Evolutionary conservation across 1,139 yeast species (phyloP), one percentile per base, ranked within the genome.

Genomic region (Suhomyces choctaworum): DNA sequence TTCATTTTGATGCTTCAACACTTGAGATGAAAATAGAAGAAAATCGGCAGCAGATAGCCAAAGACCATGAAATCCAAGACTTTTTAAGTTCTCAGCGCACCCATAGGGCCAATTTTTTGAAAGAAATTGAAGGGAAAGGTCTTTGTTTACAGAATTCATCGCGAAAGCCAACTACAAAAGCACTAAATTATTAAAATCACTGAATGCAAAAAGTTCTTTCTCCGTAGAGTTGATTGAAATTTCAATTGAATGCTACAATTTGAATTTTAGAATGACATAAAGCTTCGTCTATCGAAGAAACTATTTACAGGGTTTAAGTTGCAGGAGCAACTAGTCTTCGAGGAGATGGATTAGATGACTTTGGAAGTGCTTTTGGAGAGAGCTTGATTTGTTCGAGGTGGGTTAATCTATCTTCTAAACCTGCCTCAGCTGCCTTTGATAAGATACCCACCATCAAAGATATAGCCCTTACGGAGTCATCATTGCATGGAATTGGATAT

Each of bases 401-500:
- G 31, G 57, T 54, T 32, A 78, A 58, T 56, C 96, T 76, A 41
- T 69, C 73, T 29, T 70, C 61, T 39, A 80, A 68, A 26, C 98
- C 98, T 33, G 71, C 73, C 56, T 84, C 81, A 16, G 95, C 97
- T 12, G 97, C 89, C 54, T 76, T 81, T 15, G 95, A 82, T 47
- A 92, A 70, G 13, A 90, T 81, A 42, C 98, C 97, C 36, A 80
- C 68, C 53, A 92, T 75, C 50, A 92, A 68, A 46, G 85, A 82
- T 4, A 84, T 79, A 10, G 95, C 78, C 57, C 98, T 77, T 40
- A 80, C 66, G n/a, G 95, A 83, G 58, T 90, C 97, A 60, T 92
- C 97, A 55, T 92, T 92, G 44, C 95, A 95, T 16, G 98, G 97
- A 48, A 92, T 86, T 32, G 97, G 95, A 60, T 92, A 92, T 2